These are phyloP conservation scores for Yamadazyma dendronema DNA, from an alignment of 1,139 yeast genomes.

Conservation along the genomic window DNA sequence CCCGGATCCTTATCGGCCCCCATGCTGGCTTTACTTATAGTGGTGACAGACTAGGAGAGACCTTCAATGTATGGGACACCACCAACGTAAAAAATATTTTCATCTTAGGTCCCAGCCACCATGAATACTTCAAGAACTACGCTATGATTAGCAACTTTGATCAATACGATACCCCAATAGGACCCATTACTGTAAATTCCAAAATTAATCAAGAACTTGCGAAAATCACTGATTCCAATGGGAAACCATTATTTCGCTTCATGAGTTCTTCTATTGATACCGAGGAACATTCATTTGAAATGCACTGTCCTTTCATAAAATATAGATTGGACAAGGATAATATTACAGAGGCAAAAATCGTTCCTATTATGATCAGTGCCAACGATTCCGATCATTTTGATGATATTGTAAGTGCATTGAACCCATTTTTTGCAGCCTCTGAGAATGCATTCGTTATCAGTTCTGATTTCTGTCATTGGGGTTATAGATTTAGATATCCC, in stretches of 20 bases:
- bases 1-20: constrained; percentile 61
- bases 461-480: constrained; percentile 98
- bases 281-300: constrained; percentile 90
- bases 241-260: constrained; percentile 36
- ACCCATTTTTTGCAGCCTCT: constrained; percentile 54
- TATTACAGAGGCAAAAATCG: constrained; percentile 43
- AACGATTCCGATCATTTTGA: constrained; percentile 46
- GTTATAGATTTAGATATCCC: constrained; percentile 71
- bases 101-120: constrained; percentile 92
- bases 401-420: constrained; percentile 47
- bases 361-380: constrained; percentile 82
- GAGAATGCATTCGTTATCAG: constrained; percentile 74
- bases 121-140: constrained; percentile 67
- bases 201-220: constrained; percentile 4
- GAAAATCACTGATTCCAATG: constrained; percentile 1
- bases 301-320: constrained; percentile 84
- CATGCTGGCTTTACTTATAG: constrained; percentile 94
- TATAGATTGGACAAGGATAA: constrained; percentile 23
- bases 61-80: constrained; percentile 72
- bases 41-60: constrained; percentile 74
- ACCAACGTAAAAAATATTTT: constrained; percentile 61
- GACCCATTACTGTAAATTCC: constrained; percentile 64
- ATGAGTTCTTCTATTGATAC: constrained; percentile 68
- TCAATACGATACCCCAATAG: constrained; percentile 77
- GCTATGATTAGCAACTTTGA: constrained; percentile 58